Percentiles rank a stretch among this genome's conserved stretches.
These are phyloP conservation scores for Zymoseptoria tritici DNA, from an alignment of 2,329 filamentous ascomycete species.

Conservation along the genomic window DNA sequence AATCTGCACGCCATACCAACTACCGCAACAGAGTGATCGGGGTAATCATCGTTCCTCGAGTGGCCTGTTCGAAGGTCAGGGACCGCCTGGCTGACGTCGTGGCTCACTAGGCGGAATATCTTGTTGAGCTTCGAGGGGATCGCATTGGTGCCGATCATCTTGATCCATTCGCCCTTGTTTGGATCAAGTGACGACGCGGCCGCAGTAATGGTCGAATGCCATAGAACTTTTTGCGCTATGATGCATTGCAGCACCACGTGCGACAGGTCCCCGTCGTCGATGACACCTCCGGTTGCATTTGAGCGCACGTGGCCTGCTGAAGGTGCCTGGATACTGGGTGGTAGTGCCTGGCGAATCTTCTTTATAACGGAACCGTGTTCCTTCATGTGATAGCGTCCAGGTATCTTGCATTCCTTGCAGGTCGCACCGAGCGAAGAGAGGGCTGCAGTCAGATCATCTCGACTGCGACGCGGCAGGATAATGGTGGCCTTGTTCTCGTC, in stretches of 20 bases:
- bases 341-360: not conserved
- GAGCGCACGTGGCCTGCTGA: constrained; percentile 1
- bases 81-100: not conserved
- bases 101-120: not conserved
- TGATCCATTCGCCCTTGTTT: not conserved
- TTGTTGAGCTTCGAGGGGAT: not conserved
- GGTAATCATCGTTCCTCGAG: not conserved
- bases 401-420: not conserved
- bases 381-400: constrained; percentile 2
- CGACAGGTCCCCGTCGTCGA: not conserved
- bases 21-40: constrained; percentile 5
- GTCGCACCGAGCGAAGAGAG: not conserved
- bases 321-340: not conserved
- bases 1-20: constrained; percentile 13
- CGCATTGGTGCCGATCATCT: not conserved
- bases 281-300: not conserved
- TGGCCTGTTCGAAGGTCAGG: not conserved
- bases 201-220: constrained; percentile 3
- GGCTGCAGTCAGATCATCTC: not conserved
- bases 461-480: not conserved
- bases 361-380: not conserved
- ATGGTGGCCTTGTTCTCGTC: constrained; percentile 4
- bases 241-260: constrained; percentile 2
- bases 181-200: not conserved
- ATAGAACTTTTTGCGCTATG: constrained; percentile 2